Base-by-base conservation (phyloP, 1,284 basidiomycete species). In the Paramarasmius palmivorus region DNA sequence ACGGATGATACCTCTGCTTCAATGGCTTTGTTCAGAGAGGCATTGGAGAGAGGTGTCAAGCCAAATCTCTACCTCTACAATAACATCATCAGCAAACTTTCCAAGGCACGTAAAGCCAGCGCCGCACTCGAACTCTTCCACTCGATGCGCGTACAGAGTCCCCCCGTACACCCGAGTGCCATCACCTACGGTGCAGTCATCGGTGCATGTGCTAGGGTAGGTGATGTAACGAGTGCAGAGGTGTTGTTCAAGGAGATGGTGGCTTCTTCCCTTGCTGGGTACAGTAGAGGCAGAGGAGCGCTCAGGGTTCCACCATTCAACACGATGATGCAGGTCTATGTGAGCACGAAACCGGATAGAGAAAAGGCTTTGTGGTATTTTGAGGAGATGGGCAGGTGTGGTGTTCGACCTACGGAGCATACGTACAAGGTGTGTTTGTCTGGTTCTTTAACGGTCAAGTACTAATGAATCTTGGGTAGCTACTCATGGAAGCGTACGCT, bases 281-380 rank as follows among this genome's bases (percentile, higher is more conserved):
- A n/a, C n/a, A n/a, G n/a, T n/a, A n/a, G n/a, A n/a, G n/a, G n/a
- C n/a, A n/a, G n/a, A n/a, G n/a, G n/a, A n/a, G n/a, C n/a, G 72
- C 88, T 95, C 7, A 81, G 95, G 6, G 88, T 97, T 1, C 96
- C 97, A 20, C 96, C 96, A 4, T 93, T 85, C 77, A 99, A 98
- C 74, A 98, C 92, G 36, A 98, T 99, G 95, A 98, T 99, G 83
- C 97, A 99, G 71, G 83, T 96, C 66, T 97, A 93, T 73, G 89
- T 92, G 46, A 86, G 90, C 57, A 96, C 90, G 22, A 90, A 91
- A 64, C 95, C 94, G 1, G 88, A 94, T 62, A 86, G 95, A 49
- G 82, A 82, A 29, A 80, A 84, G 40, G 89, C 90, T 14, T 70
- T 97, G 36, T 74, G 82, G 61, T 99, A 91, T 71, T 92, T 91